Conservation (phyloP, 2,329 filamentous ascomycete genomes). For the Ustulina deusta region DNA sequence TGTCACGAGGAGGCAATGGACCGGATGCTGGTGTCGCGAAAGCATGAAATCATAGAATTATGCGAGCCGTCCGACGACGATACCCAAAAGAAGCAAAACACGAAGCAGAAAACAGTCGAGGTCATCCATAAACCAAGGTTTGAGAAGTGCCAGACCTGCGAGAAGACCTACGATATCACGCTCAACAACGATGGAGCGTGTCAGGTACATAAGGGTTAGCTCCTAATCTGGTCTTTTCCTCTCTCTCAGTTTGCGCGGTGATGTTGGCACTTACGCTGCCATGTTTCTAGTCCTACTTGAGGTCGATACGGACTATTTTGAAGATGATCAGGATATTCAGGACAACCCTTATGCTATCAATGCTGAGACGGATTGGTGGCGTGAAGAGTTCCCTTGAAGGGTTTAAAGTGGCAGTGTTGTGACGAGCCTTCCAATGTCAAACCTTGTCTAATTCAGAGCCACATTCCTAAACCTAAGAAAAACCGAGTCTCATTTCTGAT, state of each 20-base stretch:
- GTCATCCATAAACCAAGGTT: slow-evolving; percentile 10
- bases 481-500: not conserved
- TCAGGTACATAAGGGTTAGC: slow-evolving; percentile 28
- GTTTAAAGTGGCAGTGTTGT: slow-evolving; percentile 34
- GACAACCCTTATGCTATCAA: slow-evolving; percentile 6
- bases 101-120: slow-evolving; percentile 22
- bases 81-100: slow-evolving; percentile 6
- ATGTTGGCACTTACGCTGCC: not conserved
- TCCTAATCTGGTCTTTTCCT: not conserved
- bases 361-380: slow-evolving; percentile 34
- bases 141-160: slow-evolving; percentile 30
- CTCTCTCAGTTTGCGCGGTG: not conserved
- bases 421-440: not conserved
- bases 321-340: slow-evolving; percentile 28
- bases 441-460: slow-evolving; percentile 23
- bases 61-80: slow-evolving; percentile 29
- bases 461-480: slow-evolving; percentile 23
- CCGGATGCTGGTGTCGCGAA: slow-evolving; percentile 26
- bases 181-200: slow-evolving; percentile 32
- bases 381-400: slow-evolving; percentile 27
- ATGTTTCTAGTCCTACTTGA: slow-evolving; percentile 18
- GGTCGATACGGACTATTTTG: slow-evolving; percentile 26
- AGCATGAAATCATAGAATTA: slow-evolving; percentile 26
- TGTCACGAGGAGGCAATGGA: slow-evolving; percentile 27
- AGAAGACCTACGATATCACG: slow-evolving; percentile 33